A percentile compares a stretch with the other conserved stretches of the same genome.
phyloP scores from a whole-genome alignment of 257 asterid species.

The Solanum sitiens region DNA sequence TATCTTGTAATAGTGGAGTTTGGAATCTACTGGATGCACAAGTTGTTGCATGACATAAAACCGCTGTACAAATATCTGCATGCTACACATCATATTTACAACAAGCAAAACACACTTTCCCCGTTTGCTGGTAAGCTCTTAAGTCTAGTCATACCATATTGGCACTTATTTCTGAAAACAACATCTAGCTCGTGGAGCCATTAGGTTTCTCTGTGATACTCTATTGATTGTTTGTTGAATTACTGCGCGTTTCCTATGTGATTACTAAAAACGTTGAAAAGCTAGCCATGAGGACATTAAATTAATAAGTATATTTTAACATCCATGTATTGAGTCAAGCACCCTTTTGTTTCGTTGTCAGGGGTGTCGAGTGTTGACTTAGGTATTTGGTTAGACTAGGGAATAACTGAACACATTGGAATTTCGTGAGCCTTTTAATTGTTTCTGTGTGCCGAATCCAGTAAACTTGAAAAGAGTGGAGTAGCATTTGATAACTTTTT shows the following conservation, averaged over 20 bases:
- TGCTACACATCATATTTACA: slow-evolving; percentile 92
- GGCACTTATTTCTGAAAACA: neutral
- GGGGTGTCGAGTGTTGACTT: neutral
- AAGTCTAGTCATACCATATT: neutral
- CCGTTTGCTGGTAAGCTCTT: slow-evolving; percentile 82
- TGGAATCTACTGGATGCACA: slow-evolving; percentile 98
- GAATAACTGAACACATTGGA: neutral
- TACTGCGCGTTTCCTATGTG: neutral
- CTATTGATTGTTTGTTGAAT: neutral
- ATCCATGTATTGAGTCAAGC: neutral
- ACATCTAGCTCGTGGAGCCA: neutral
- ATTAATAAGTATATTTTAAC: neutral
- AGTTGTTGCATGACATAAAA: slow-evolving; percentile 88
- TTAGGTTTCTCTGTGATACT: neutral
- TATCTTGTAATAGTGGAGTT: slow-evolving; percentile 84
- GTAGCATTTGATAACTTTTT: neutral
- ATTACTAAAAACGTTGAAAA: neutral
- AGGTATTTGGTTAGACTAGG: neutral
- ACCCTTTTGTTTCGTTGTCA: neutral
- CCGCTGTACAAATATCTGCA: slow-evolving; percentile 95
- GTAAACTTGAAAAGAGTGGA: neutral
- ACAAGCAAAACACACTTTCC: slow-evolving; percentile 97
- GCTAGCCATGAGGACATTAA: neutral
- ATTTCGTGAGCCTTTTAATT: neutral
- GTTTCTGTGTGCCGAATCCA: neutral